Percentiles rank a stretch among this genome's conserved stretches.
Evolutionary conservation across 2,329 filamentous ascomycete species (phyloP).

Genomic region (Simplicillium sp.): DNA sequence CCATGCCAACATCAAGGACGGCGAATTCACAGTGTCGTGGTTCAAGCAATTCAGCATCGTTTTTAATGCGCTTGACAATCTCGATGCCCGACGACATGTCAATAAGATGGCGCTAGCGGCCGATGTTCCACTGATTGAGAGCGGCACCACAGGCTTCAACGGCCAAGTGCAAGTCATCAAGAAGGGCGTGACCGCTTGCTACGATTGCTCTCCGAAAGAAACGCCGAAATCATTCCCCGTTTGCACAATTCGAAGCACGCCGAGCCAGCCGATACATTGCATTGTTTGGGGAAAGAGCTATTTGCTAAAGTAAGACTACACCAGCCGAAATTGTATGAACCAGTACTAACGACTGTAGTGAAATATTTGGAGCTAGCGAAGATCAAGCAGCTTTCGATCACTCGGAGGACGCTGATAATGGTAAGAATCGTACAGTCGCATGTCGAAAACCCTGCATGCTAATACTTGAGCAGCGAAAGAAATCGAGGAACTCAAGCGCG

Average conservation of each 20-base stretch:
- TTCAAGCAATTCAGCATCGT: slow-evolving; percentile 76
- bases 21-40: slow-evolving; percentile 78
- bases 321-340: background rate
- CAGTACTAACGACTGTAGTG: slow-evolving; percentile 23
- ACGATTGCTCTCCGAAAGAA: slow-evolving; percentile 87
- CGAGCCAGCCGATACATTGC: slow-evolving; percentile 93
- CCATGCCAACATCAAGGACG: slow-evolving; percentile 91
- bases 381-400: slow-evolving; percentile 76
- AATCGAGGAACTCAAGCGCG: slow-evolving; percentile 77
- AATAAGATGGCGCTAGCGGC: slow-evolving; percentile 96
- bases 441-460: background rate
- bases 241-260: slow-evolving; percentile 93
- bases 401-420: slow-evolving; percentile 72
- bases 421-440: slow-evolving; percentile 22
- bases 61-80: slow-evolving; percentile 94
- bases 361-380: slow-evolving; percentile 88
- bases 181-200: slow-evolving; percentile 86
- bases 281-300: slow-evolving; percentile 99
- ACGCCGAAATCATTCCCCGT: slow-evolving; percentile 89
- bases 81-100: slow-evolving; percentile 88
- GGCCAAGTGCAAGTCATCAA: slow-evolving; percentile 96
- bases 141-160: slow-evolving; percentile 94
- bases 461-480: slow-evolving; percentile 47
- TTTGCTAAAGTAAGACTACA: slow-evolving; percentile 56
- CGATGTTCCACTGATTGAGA: slow-evolving; percentile 85